Evolutionary conservation across 164 flowering plant species (phyloP), one percentile per base, ranked within the genome.

Genomic region (Aristolochia contorta): DNA sequence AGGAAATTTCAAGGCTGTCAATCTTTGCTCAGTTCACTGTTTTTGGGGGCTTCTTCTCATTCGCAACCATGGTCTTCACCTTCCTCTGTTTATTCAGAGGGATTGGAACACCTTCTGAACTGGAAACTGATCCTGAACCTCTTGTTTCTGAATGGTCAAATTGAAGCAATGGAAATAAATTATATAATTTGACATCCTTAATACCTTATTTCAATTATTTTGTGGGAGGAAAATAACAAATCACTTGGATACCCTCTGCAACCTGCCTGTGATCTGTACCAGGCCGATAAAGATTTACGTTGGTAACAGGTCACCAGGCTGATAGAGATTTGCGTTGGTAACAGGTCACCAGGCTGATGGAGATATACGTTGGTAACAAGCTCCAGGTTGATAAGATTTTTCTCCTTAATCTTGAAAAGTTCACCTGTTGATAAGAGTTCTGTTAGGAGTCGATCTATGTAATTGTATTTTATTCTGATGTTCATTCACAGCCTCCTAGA

Each of bases 31-130:
- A 64, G 50, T 64, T 46, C 30, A 19, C 57, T 24, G 24, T 54
- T 23, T 64, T 56, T 20, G 59, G 54, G 6, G 67, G 54, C 47
- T 64, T 64, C 30, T 56, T 56, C 60, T 47, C 57, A 53, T 56
- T 56, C 16, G 60, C 60, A 24, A 56, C 67, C 18, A 43, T 43
- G 27, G 41, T 56, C 25, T 47, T 64, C 45, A 30, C 16, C 16
- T 48, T 18, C 6, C 60, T 23, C 9, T 56, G 16, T 52, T 45
- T 37, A 20, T 16, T 46, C 30, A 37, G 18, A 37, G 20, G 33
- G 15, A 37, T n/a, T 53, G 47, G 33, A 7, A 50, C n/a, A 12
- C 16, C 21, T 9, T 50, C 56, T 16, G 43, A 14, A 16, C 24
- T 50, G 12, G 57, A 65, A 16, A 14, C 18, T 51, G 67, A 58